Evolutionary conservation across 169 alveolate species (phyloP), one percentile per base, ranked within the genome.

Genomic region (Plasmodium ovale): DNA sequence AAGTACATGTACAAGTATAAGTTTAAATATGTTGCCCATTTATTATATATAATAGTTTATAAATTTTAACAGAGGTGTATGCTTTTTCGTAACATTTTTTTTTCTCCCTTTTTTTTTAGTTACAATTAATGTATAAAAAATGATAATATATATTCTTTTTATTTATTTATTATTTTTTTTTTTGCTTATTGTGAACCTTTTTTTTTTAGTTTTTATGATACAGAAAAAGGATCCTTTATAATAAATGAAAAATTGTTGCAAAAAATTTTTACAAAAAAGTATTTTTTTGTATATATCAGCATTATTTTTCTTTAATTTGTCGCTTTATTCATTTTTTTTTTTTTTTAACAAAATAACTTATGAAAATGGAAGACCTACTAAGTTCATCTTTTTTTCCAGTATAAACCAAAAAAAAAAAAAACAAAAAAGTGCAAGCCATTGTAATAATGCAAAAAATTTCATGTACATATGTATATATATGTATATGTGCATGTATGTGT

Each of bases 331-430:
- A 25, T 67, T 44, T 68, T 39, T 68, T 31, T n/a, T 54, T 44
- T 42, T 68, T 29, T 23, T 64, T 64, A 64, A 64, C 9, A 0
- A 68, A 39, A 29, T 68, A 53, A 39, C 56, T 68, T 44, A 44
- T 68, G 9, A 42, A 44, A 53, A 68, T 68, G 82, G 82, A 69
- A 33, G 47, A 47, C 31, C 42, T 69, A 33, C 49, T 69, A 19
- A 69, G 31, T 69, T 69, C 82, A 29, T 33, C 82, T 42, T 44
- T 33, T 4, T 16, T 67, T 19, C 7, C 62, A 56, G 82, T 69
- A 69, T 42, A 56, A 51, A 37, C 37, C 29, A 64, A 19, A 68
- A 68, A 68, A 68, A 29, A 68, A 31, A 12, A 67, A 21, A n/a
- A n/a, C n/a, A n/a, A n/a, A n/a, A 42, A 67, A 42, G 42, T 19